Evolutionary conservation across 352 stramenopile species (phyloP), one percentile per base, ranked within the genome.

Genomic region (Blastocystis sp.): DNA sequence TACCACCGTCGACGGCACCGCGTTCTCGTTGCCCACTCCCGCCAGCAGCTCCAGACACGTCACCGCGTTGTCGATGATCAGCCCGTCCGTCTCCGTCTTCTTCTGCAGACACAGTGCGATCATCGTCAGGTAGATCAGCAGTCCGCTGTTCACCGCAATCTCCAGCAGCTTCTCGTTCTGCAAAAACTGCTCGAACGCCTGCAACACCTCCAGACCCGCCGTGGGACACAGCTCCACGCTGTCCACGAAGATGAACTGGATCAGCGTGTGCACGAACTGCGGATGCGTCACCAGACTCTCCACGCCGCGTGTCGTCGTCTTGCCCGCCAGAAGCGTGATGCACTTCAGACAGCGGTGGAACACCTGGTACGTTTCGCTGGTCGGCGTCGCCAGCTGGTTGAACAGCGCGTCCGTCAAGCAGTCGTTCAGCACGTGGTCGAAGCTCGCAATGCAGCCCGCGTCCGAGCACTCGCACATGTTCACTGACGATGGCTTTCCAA

Each of bases 401-500:
- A 36, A 78, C 7, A 67, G 46, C 14, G 7, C n/a, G 21, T 78
- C 42, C 16, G 40, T 18, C 11, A 42, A 51, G n/a, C 16, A 57
- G 3, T 78, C 4, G 14, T 61, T 21, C 7, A 78, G 24, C 48
- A 78, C 38, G 4, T n/a, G 49, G 49, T 78, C 42, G 49, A 78
- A 78, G n/a, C 16, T 11, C 6, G 38, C 11, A 24, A 78, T 40
- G 27, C 38, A 27, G 21, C 36, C 51, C 4, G 42, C 27, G 9
- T 61, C 46, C 7, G 67, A 32, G 38, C 67, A 78, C 11, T 61
- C 44, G 49, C 34, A 59, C 42, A 78, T 24, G 38, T 78, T 78
- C 18, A 78, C 42, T 4, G 44, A 56, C 3, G 67, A 61, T 9
- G 67, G 67, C n/a, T 78, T 78, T 2, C 67, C 67, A 59, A 63